Percentiles rank a stretch among this genome's conserved stretches.
These are phyloP conservation scores for Yamadazyma spencermartinsiae DNA, from an alignment of 1,139 yeast genomes.

Conservation along the genomic window DNA sequence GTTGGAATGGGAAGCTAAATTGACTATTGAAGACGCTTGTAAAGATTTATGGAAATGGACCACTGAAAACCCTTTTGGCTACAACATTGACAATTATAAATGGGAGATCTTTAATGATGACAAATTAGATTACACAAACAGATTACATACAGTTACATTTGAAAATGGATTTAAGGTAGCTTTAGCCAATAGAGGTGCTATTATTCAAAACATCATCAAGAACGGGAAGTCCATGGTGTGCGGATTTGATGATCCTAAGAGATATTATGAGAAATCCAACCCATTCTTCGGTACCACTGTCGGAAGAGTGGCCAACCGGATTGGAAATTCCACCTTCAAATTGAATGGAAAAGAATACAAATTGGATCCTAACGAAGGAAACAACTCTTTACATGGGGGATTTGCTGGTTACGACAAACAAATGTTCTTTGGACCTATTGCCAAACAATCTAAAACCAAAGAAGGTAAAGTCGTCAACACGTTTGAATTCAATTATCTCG, in stretches of 20 bases:
- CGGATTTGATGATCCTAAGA: constrained; percentile 36
- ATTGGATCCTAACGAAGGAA: constrained; percentile 44
- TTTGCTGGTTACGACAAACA: constrained; percentile 51
- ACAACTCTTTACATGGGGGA: constrained; percentile 55
- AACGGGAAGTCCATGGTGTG: constrained; percentile 34
- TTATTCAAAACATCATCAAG: constrained; percentile 42
- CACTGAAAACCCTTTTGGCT: constrained; percentile 62
- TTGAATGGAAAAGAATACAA: constrained; percentile 42
- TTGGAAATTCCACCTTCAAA: constrained; percentile 45
- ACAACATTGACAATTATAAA: constrained; percentile 35
- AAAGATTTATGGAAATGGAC: constrained; percentile 81
- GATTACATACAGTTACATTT: constrained; percentile 42
- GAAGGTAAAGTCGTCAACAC: constrained; percentile 21
- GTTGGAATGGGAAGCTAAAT: constrained; percentile 63
- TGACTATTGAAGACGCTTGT: constrained; percentile 65
- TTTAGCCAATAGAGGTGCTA: constrained; percentile 54
- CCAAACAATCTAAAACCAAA: constrained; percentile 29
- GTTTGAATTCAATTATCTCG: constrained; percentile 42
- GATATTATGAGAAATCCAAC: constrained; percentile 37
- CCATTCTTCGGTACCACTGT: constrained; percentile 63
- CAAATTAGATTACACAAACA: constrained; percentile 25
- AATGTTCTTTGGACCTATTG: constrained; percentile 52
- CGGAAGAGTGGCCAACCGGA: constrained; percentile 66
- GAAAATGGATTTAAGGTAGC: constrained; percentile 41
- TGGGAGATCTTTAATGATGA: constrained; percentile 33